These are phyloP conservation scores for Spizellomyces sp. DNA, from an alignment of 192 early-diverging fungal species.

Conservation along the genomic window DNA sequence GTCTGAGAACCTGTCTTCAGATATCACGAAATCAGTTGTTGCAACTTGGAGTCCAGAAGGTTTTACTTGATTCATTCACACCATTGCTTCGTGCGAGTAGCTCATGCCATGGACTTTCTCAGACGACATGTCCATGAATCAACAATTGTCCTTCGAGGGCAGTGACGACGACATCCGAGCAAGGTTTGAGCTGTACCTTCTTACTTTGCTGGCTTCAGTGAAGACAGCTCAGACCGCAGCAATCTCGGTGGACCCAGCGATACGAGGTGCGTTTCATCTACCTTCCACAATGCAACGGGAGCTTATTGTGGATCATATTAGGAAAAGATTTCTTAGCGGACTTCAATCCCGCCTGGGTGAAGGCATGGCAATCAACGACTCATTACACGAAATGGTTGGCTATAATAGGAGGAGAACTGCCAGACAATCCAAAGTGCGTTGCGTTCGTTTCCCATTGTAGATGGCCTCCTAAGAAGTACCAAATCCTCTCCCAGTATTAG, in stretches of 20 bases:
- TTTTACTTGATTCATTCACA: constrained; percentile 11
- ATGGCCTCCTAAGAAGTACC: background rate
- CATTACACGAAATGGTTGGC: constrained; percentile 70
- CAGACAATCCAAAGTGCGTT: constrained; percentile 3
- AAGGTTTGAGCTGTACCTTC: constrained; percentile 74
- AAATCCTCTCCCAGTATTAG: constrained; percentile 11
- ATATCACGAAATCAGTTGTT: constrained; percentile 68
- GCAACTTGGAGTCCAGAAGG: constrained; percentile 59
- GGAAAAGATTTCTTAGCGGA: constrained; percentile 64
- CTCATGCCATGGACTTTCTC: constrained; percentile 15
- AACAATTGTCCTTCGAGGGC: constrained; percentile 71
- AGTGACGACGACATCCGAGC: constrained; percentile 78
- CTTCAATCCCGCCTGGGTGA: constrained; percentile 64
- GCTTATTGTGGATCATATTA: background rate
- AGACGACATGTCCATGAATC: constrained; percentile 51
- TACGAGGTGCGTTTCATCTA: constrained; percentile 12
- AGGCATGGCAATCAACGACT: constrained; percentile 66
- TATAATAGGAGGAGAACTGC: constrained; percentile 27
- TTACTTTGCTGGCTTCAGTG: constrained; percentile 66
- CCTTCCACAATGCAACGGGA: background rate
- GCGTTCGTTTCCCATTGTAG: background rate
- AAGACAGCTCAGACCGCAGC: constrained; percentile 51
- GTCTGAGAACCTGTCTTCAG: constrained; percentile 9
- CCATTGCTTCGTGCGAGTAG: background rate
- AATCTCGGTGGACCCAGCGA: constrained; percentile 25